Evolutionary conservation across 179 eudicot species (phyloP).

Genomic region (Gypsophila paniculata): DNA sequence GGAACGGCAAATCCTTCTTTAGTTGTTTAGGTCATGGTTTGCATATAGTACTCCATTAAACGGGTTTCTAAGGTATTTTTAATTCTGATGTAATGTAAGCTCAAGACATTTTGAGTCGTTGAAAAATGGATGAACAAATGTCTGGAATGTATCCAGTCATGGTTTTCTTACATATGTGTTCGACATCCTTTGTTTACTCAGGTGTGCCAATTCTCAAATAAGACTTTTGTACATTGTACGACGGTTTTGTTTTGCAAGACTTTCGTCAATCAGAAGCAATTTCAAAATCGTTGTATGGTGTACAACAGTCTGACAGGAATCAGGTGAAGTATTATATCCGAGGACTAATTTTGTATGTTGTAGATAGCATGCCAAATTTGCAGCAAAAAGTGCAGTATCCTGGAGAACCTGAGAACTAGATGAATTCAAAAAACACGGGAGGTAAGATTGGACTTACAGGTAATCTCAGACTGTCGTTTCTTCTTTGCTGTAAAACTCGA

Average conservation of each 20-base stretch:
- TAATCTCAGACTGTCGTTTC: not conserved
- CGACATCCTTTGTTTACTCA: not conserved
- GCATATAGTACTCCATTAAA: conserved; percentile 45
- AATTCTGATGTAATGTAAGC: conserved; percentile 41
- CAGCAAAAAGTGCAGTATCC: not conserved
- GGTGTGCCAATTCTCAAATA: not conserved
- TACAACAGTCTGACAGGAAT: too few species aligned
- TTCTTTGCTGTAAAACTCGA: not conserved
- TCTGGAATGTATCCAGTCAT: conserved; percentile 29
- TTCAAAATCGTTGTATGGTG: too few species aligned
- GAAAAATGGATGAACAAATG: conserved; percentile 22
- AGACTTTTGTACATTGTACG: too few species aligned
- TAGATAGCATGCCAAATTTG: not conserved
- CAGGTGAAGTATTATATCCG: not conserved
- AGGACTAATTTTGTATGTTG: not conserved
- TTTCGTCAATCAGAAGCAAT: too few species aligned
- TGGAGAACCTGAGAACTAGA: not conserved
- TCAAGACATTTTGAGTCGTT: conserved; percentile 37
- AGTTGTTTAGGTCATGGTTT: conserved; percentile 32
- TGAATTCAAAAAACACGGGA: not conserved
- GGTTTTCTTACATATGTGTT: conserved; percentile 20
- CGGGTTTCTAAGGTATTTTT: conserved; percentile 22
- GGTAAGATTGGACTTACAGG: conserved; percentile 17
- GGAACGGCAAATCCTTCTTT: conserved; percentile 41
- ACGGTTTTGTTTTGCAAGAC: too few species aligned